Evolutionary conservation across 2,329 filamentous ascomycete species (phyloP).

Genomic region (Ophiostoma novo-ulmi): DNA sequence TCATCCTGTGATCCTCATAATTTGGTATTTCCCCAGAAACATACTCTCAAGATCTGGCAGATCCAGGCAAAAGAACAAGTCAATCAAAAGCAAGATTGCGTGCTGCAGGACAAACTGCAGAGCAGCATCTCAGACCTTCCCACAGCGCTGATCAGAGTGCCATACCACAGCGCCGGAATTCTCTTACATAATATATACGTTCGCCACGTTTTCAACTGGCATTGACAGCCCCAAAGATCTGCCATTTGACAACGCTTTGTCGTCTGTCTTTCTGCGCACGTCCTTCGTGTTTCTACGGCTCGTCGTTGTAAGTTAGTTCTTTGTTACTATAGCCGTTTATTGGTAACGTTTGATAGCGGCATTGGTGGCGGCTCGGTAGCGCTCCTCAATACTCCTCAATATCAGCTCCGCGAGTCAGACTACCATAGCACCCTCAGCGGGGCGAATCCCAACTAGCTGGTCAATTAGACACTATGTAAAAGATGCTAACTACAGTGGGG

Average conservation of each 20-base stretch:
- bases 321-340: neutral
- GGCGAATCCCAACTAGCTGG: neutral
- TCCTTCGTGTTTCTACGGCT: neutral
- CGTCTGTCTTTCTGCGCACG: neutral
- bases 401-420: neutral
- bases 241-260: neutral
- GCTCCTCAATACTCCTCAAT: neutral
- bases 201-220: neutral
- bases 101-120: neutral
- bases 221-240: neutral
- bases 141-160: neutral
- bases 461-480: neutral
- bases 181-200: neutral
- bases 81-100: neutral
- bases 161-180: neutral
- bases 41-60: neutral
- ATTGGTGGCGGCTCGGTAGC: neutral
- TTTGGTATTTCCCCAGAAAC: neutral
- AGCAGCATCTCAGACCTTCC: neutral
- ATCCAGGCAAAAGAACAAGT: neutral
- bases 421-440: neutral
- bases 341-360: neutral
- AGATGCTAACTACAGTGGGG: neutral
- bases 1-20: neutral
- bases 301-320: neutral